Evolutionary conservation across 2,329 filamentous ascomycete genomes (phyloP), one percentile per base, ranked within the genome.

Genomic region (Bipolaris victoriae): DNA sequence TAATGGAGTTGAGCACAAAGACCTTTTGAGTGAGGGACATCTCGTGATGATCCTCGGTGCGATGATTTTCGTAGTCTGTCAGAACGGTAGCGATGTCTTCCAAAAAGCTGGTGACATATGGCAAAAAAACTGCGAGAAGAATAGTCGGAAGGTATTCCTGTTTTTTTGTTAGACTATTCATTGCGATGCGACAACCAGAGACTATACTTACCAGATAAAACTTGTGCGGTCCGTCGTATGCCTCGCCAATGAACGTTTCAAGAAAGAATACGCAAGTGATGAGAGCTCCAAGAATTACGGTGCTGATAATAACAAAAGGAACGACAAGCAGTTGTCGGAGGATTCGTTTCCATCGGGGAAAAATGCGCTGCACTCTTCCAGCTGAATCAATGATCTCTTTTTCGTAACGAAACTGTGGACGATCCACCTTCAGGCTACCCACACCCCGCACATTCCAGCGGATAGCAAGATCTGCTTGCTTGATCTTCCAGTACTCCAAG

Each of bases 1-100:
- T 72, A n/a, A 75, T 69, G 4, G 69, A 74, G 58, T 73, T 73
- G 6, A 75, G 59, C 7, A 75, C 68, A 31, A 75, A 75, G 3
- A 72, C 64, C 56, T 75, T 75, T 31, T 72, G 72, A 5, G 71
- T 75, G 7, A 73, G 57, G 5, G 72, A 72, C 67, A 73, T 73
- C 39, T 74, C 72, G 52, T 74, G 62, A 20, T 68, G 58, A 43
- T 71, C 70, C 36, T 57, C 57, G 15, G 72, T 75, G 43, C 70
- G 65, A 45, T 75, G 70, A 39, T 75, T 75, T 39, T 75, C 72
- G 48, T 70, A 75, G 49, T 74, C 66, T 3, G 72, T 74, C 58
- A 75, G 58, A 18, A 44, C 52, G n/a, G 62, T 62, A 15, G 72
- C 73, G 11, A 71, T 59, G 15, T 60, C 48, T 45, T 74, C 68